Conservation (phyloP, 2,329 filamentous ascomycete genomes). For the Diaporthe humulicola region DNA sequence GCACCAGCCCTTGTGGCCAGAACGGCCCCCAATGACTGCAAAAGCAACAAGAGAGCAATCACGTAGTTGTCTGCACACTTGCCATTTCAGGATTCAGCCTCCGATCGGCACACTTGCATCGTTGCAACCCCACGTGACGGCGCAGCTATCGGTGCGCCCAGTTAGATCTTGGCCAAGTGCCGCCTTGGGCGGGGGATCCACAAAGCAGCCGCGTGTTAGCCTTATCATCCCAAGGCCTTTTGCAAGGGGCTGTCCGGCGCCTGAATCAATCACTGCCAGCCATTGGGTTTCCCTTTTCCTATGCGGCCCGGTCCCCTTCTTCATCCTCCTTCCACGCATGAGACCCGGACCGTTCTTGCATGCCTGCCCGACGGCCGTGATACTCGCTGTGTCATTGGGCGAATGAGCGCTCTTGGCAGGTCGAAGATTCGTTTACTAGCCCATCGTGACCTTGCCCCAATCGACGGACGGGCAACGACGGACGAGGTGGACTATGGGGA, state of each 20-base stretch:
- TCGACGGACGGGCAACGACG: conserved; percentile 15
- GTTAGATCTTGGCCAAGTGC: conserved; percentile 27
- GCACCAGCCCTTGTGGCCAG: not conserved
- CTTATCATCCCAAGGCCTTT: conserved; percentile 30
- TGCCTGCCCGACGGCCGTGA: conserved; percentile 9
- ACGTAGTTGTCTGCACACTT: not conserved
- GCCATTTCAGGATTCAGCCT: not conserved
- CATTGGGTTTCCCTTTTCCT: conserved; percentile 7
- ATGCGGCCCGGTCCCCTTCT: conserved; percentile 14
- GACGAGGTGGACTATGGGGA: conserved; percentile 37
- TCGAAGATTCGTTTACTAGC: not conserved
- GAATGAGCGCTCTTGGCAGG: not conserved
- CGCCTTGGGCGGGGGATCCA: conserved; percentile 23
- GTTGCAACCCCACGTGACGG: conserved; percentile 30
- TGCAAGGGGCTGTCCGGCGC: conserved; percentile 26
- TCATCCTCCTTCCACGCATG: conserved; percentile 23
- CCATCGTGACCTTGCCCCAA: conserved; percentile 17
- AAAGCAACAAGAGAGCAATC: not conserved
- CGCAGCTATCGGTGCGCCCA: conserved; percentile 21
- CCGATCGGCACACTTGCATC: conserved; percentile 18
- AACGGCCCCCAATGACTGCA: not conserved
- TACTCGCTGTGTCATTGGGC: conserved; percentile 2
- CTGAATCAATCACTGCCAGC: conserved; percentile 32
- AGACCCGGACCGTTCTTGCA: conserved; percentile 7
- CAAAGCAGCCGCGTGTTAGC: conserved; percentile 30